A percentile compares a stretch with the other conserved stretches of the same genome.
Evolutionary conservation across 2,329 filamentous ascomycete genomes (phyloP).

Genomic region (Xylariaceae sp.): DNA sequence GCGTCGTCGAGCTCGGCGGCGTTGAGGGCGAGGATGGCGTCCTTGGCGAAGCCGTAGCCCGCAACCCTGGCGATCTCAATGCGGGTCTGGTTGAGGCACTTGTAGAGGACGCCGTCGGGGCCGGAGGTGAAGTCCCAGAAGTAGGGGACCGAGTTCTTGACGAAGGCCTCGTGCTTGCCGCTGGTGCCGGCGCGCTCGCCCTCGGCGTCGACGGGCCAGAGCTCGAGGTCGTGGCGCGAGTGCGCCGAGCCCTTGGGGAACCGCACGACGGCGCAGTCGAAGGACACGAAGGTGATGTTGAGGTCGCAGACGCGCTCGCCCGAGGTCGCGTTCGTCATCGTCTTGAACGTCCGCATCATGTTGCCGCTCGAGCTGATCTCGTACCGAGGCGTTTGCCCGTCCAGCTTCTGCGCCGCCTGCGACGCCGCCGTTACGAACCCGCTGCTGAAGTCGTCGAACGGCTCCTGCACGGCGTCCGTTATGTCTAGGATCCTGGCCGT

Average conservation of each 20-base stretch:
- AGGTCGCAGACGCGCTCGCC: slow-evolving; percentile 37
- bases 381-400: slow-evolving; percentile 27
- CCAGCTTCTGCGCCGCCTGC: slow-evolving; percentile 25
- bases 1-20: slow-evolving; percentile 37
- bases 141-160: slow-evolving; percentile 38
- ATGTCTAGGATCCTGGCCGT: slow-evolving; percentile 36
- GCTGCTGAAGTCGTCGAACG: slow-evolving; percentile 36
- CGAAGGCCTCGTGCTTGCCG: slow-evolving; percentile 39
- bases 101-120: slow-evolving; percentile 36
- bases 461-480: slow-evolving; percentile 28
- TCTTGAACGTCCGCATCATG: slow-evolving; percentile 43
- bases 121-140: slow-evolving; percentile 41
- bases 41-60: slow-evolving; percentile 37
- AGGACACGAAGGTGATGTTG: slow-evolving; percentile 41
- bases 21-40: slow-evolving; percentile 37
- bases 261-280: slow-evolving; percentile 34
- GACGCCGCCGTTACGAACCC: slow-evolving; percentile 34
- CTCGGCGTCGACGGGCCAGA: slow-evolving; percentile 38
- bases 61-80: slow-evolving; percentile 37
- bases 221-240: slow-evolving; percentile 37
- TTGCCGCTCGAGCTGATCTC: slow-evolving; percentile 37
- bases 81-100: slow-evolving; percentile 40
- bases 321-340: slow-evolving; percentile 29
- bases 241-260: slow-evolving; percentile 36
- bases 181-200: slow-evolving; percentile 21